Percentiles rank a stretch among this genome's conserved stretches.
phyloP scores from a whole-genome alignment of 2,329 filamentous ascomycete species.

The Raffaelea arxii region DNA sequence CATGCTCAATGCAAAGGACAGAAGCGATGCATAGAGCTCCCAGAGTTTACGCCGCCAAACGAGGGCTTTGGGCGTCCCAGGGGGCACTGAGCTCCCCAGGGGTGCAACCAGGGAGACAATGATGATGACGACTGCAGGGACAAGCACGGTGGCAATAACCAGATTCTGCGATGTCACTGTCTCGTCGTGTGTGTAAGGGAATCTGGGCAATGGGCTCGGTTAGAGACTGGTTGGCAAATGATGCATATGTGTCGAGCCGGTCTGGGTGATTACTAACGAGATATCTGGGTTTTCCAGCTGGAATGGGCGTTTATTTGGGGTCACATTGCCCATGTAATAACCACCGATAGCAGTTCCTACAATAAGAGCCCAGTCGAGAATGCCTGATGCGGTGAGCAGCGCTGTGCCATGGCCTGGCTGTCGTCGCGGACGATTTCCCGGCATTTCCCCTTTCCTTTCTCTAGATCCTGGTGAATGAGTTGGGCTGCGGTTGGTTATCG shows the following conservation, averaged over 20 bases:
- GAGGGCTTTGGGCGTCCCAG: conserved; percentile 50
- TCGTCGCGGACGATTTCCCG: no score
- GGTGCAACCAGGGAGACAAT: conserved; percentile 60
- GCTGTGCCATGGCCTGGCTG: neutral
- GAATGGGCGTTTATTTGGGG: conserved; percentile 62
- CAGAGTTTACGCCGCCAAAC: conserved; percentile 78
- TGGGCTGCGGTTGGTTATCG: neutral
- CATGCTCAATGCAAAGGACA: conserved; percentile 67
- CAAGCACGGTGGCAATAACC: conserved; percentile 49
- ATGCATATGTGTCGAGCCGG: no score
- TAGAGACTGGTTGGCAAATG: neutral
- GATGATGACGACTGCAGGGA: conserved; percentile 59
- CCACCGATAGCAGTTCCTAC: conserved; percentile 50
- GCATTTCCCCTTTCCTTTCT: no score
- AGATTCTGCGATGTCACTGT: conserved; percentile 61
- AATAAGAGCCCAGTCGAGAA: conserved; percentile 65
- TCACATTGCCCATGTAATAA: conserved; percentile 45
- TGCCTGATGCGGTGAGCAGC: conserved; percentile 52
- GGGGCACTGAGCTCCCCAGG: conserved; percentile 58
- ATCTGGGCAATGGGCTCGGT: conserved; percentile 30
- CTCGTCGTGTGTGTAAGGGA: conserved; percentile 60
- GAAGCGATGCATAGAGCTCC: conserved; percentile 80
- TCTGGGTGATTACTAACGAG: conserved; percentile 49
- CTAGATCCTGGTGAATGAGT: no score
- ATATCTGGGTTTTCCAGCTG: conserved; percentile 66